These are phyloP conservation scores for Fusarium buxicola DNA, from an alignment of 2,329 filamentous ascomycete genomes.

Conservation along the genomic window DNA sequence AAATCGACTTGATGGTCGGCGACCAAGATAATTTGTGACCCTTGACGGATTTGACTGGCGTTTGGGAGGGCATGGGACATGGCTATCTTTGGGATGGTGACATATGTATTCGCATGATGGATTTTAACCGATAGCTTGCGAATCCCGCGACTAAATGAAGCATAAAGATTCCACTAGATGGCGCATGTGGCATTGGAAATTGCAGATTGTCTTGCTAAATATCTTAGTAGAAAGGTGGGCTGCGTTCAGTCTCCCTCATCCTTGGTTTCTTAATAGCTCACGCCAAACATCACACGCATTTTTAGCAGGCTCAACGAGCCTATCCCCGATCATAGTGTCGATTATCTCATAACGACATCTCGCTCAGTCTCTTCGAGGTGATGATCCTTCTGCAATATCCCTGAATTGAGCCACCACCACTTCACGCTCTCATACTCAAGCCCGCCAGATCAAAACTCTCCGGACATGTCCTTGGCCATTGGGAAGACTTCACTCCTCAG, in stretches of 20 bases:
- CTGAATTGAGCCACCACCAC: neutral
- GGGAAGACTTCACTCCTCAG: neutral
- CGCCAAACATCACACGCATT: too few relatives aligned
- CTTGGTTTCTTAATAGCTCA: too few relatives aligned
- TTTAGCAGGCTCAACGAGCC: too few relatives aligned
- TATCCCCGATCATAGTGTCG: too few relatives aligned
- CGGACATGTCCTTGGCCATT: neutral
- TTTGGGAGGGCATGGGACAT: constrained; percentile 37
- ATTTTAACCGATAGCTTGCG: neutral
- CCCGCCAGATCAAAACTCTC: neutral
- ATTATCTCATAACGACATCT: neutral
- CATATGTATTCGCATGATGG: neutral
- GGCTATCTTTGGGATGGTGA: constrained; percentile 3
- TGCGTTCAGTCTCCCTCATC: too few relatives aligned
- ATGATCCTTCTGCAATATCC: neutral
- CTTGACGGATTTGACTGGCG: constrained; percentile 31
- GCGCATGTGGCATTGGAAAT: neutral
- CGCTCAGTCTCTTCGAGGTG: neutral
- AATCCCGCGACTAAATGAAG: neutral
- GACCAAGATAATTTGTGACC: constrained; percentile 41
- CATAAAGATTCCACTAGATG: neutral
- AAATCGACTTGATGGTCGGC: constrained; percentile 58
- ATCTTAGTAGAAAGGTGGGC: too few relatives aligned
- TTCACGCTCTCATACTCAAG: neutral
- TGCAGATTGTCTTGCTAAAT: too few relatives aligned